Conservation (phyloP, 768 basidiomycete genomes). For the Pisolithus orientalis region DNA sequence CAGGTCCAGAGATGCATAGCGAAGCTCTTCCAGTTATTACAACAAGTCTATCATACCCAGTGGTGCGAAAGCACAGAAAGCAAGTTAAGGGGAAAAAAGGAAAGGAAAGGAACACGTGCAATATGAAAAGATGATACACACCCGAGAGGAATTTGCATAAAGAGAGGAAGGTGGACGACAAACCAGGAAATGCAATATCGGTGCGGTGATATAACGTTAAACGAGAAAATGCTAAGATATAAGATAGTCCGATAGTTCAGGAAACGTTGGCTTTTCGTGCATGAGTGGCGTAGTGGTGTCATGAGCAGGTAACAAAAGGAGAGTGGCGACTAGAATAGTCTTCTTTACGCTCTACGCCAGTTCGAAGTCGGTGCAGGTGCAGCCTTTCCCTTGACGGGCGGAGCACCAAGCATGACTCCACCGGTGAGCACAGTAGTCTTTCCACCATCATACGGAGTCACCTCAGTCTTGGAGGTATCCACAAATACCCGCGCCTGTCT, state of each 20-base stretch:
- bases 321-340: conserved; percentile 13
- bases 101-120: conserved; percentile 6
- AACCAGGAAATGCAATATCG: conserved; percentile 15
- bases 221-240: conserved; percentile 26
- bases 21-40: conserved; percentile 16
- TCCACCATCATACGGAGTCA: conserved; percentile 82
- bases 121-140: conserved; percentile 22
- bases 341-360: conserved; percentile 55
- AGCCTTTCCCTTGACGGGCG: conserved; percentile 28
- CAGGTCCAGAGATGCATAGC: background rate
- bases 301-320: conserved; percentile 16
- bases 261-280: conserved; percentile 22
- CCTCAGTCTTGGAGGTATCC: conserved; percentile 68
- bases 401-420: conserved; percentile 78
- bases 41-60: conserved; percentile 22
- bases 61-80: conserved; percentile 15
- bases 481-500: conserved; percentile 67
- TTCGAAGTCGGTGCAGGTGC: conserved; percentile 24
- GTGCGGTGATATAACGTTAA: conserved; percentile 28
- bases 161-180: conserved; percentile 10
- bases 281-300: conserved; percentile 15
- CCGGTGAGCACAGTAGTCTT: conserved; percentile 86
- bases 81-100: conserved; percentile 7
- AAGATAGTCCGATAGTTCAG: conserved; percentile 21
- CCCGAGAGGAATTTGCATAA: conserved; percentile 15